Evolutionary conservation across 192 early-diverging fungal species (phyloP), one percentile per base, ranked within the genome.

Genomic region (Entomortierella lignicola): DNA sequence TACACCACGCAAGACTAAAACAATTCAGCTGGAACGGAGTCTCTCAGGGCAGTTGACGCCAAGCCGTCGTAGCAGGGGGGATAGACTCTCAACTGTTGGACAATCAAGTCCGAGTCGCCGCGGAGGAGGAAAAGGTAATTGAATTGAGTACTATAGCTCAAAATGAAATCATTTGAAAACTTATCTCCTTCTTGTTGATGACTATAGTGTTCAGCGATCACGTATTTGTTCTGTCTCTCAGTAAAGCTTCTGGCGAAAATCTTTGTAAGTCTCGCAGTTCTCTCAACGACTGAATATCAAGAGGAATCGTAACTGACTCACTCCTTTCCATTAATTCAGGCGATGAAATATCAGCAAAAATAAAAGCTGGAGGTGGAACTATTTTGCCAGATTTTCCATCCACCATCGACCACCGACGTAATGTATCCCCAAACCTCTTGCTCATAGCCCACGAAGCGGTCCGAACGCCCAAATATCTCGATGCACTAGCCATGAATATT

Each of bases 171-270:
- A n/a, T n/a, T n/a, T n/a, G n/a, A n/a, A n/a, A n/a, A n/a, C n/a
- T n/a, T n/a, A n/a, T n/a, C n/a, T 50, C 20, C 3, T 44, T 47
- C 0, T 8, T 29, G 27, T 41, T 41, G 26, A 26, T 56, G n/a
- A 29, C 20, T 1, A 20, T 52, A 70, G 62, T 79, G 5, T 79
- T 79, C 68, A 69, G 60, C 18, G 75, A 54, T 26, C 43, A 65
- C 0, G 8, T 15, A 1, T 79, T 79, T 55, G 67, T 79, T 17
- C 11, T 79, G 17, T 55, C 75, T 2, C 34, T 77, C n/a, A n/a
- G n/a, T n/a, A 41, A 29, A 3, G 23, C 18, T 1, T 15, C 44
- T 59, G 8, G 26, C 15, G 25, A 4, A 42, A 6, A 23, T 23
- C 4, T n/a, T n/a, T n/a, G n/a, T n/a, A n/a, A n/a, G n/a, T n/a